Evolutionary conservation across 1,284 basidiomycete genomes (phyloP).

Genomic region (Cutaneotrichosporon sp.): DNA sequence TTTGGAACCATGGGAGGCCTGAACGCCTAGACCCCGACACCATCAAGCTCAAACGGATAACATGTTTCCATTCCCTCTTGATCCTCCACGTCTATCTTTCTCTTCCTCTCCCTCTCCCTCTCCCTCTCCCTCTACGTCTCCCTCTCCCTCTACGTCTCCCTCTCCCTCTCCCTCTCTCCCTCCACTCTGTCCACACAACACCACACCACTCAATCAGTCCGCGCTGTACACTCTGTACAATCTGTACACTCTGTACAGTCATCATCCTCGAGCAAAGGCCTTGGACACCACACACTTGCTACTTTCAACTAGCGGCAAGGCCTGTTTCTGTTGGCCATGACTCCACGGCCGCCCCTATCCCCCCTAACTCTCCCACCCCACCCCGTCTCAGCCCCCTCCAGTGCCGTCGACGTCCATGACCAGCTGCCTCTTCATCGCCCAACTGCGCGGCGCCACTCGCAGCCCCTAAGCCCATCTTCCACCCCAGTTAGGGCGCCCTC

Average conservation of each 20-base stretch:
- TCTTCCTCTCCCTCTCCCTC: neutral
- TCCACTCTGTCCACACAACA: neutral
- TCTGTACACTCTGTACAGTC: too few relatives aligned
- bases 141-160: neutral
- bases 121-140: neutral
- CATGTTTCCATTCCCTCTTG: slow-evolving; percentile 1
- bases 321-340: neutral
- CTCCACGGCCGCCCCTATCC: neutral
- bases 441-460: neutral
- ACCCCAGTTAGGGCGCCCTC: neutral
- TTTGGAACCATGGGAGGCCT: neutral
- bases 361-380: neutral
- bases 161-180: too few relatives aligned
- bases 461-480: neutral
- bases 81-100: neutral
- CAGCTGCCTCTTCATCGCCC: neutral
- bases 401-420: neutral
- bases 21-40: too few relatives aligned
- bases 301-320: neutral
- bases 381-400: neutral
- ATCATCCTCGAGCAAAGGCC: too few relatives aligned
- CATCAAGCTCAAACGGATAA: neutral
- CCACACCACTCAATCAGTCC: too few relatives aligned
- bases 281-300: too few relatives aligned
- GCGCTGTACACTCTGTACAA: too few relatives aligned